These are phyloP conservation scores for Thuja plicata DNA, from an alignment of 83 land plant genomes.

Conservation along the genomic window DNA sequence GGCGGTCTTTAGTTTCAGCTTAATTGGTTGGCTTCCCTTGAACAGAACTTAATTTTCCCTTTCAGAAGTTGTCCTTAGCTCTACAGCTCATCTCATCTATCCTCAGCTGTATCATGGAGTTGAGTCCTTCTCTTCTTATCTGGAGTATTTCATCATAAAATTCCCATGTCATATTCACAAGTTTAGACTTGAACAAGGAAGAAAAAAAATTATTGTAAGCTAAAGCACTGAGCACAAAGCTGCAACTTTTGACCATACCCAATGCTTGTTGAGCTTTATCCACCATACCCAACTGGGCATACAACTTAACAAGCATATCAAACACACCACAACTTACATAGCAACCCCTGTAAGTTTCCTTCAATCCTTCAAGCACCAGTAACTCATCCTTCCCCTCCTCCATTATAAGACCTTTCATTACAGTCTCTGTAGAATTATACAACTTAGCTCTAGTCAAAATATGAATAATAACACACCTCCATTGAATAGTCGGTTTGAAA, in stretches of 20 bases:
- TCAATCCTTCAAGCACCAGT: conserved; percentile 26
- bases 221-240: conserved; percentile 33
- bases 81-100: too few species aligned
- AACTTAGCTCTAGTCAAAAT: conserved; percentile 42
- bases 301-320: conserved; percentile 47
- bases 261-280: conserved; percentile 27
- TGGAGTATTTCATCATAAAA: too few species aligned
- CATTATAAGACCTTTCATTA: conserved; percentile 28
- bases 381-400: conserved; percentile 15
- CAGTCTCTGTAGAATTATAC: conserved; percentile 32
- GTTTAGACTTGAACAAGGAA: conserved; percentile 21
- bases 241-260: conserved; percentile 28
- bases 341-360: conserved; percentile 23
- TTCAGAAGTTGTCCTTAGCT: too few species aligned
- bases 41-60: too few species aligned
- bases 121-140: too few species aligned
- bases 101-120: too few species aligned
- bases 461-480: conserved; percentile 35
- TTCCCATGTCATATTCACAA: conserved; percentile 21
- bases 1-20: too few species aligned
- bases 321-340: conserved; percentile 34
- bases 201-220: conserved; percentile 45
- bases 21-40: too few species aligned
- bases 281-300: conserved; percentile 22
- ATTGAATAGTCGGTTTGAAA: conserved; percentile 23